Evolutionary conservation across 129 eudicot species (phyloP).

Genomic region (Flaveria linearis): DNA sequence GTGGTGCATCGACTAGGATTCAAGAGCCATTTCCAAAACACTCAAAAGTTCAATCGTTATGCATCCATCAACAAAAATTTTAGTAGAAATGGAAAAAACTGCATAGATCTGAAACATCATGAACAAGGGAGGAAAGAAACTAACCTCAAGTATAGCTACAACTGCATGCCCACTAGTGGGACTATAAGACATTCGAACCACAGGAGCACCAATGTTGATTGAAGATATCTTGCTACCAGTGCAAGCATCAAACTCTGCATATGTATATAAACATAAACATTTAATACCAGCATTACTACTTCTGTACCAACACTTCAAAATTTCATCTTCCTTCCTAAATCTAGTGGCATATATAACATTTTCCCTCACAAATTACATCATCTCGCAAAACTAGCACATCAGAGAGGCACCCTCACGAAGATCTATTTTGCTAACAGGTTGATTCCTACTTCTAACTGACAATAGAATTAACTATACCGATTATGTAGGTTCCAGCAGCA

Average conservation of each 20-base stretch:
- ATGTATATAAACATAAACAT: neutral
- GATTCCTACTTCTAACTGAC: slow-evolving; percentile 11
- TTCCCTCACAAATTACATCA: slow-evolving; percentile 5
- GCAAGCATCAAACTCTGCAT: slow-evolving; percentile 83
- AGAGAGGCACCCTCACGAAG: neutral
- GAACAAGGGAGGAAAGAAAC: slow-evolving; percentile 16
- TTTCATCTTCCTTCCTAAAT: slow-evolving; percentile 9
- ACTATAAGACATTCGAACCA: slow-evolving; percentile 89
- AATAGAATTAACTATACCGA: slow-evolving; percentile 45
- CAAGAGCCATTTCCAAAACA: slow-evolving; percentile 6
- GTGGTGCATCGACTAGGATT: neutral
- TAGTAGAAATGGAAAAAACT: slow-evolving; percentile 8
- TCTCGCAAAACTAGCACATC: slow-evolving; percentile 6
- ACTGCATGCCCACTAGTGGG: slow-evolving; percentile 87
- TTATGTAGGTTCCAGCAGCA: slow-evolving; percentile 76
- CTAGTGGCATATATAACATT: neutral
- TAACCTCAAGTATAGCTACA: slow-evolving; percentile 91
- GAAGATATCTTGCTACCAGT: slow-evolving; percentile 97
- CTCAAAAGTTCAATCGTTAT: slow-evolving; percentile 20
- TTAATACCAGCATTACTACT: neutral
- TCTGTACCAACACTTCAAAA: slow-evolving; percentile 9
- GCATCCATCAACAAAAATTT: neutral
- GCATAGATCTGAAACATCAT: slow-evolving; percentile 4
- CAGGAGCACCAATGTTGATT: slow-evolving; percentile 86
- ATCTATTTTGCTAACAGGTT: slow-evolving; percentile 18